Base-by-base conservation (phyloP, 352 stramenopile species). In the Pythium insidiosum region DNA sequence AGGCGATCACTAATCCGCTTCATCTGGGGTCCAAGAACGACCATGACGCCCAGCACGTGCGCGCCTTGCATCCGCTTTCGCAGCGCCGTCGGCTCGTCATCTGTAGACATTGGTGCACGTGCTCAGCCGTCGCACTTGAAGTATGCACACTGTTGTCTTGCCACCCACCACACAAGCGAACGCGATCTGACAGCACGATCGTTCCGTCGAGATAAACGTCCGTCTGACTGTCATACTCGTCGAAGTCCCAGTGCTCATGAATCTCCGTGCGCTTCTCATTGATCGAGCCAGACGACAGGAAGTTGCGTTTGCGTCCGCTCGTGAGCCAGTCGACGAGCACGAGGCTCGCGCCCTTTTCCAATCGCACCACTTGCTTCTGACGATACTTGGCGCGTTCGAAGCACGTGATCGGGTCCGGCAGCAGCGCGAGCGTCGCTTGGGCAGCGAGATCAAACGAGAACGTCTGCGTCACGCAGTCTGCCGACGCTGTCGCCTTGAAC, bases 271-370 rank as follows among this genome's bases (percentile, higher is more conserved):
- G 74, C 18, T 76, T 73, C 43, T 81, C 63, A 26, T 63, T 63
- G 30, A 83, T 58, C 5, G 68, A 74, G 23, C 67, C 68, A 2
- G 71, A 80, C 22, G 78, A 59, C 47, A 84, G 51, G 34, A 81
- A 90, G 44, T 81, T 90, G 50, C 78, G 78, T 57, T 87, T 87
- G 13, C 80, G 66, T n/a, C 80, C 80, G 24, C 80, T 90, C 16
- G 78, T 93, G 26, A 93, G 51, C 80, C 80, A 93, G 58, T 93
- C 80, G 31, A 90, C 66, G 21, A 90, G 78, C 45, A 93, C 76
- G 13, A 93, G 50, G 38, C 68, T 90, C 16, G 75, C 47, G 22
- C 66, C 47, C 24, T 47, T 19, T 0, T 64, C 40, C 16, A 93
- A 55, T 16, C 61, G 47, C 51, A 93, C 85, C 15, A 58, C 41